A percentile compares a stretch with the other conserved stretches of the same genome.
These are phyloP conservation scores for Torulaspora pretoriensis DNA, from an alignment of 1,139 yeast species.

Conservation along the genomic window DNA sequence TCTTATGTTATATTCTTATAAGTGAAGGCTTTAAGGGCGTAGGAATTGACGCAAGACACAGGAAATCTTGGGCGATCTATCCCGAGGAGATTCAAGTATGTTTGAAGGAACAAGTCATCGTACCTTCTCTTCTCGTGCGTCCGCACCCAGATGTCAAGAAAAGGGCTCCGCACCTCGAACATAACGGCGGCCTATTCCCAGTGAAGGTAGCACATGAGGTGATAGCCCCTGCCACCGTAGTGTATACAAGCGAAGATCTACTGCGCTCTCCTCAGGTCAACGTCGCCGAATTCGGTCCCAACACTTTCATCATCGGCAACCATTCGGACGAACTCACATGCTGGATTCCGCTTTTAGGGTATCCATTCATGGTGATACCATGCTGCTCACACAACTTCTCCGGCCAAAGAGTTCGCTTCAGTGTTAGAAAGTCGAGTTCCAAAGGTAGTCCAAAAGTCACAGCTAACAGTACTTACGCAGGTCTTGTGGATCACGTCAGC, in stretches of 20 bases:
- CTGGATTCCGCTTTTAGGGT: conserved; percentile 87
- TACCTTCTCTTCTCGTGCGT: conserved; percentile 66
- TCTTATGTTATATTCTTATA: conserved; percentile 67
- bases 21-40: conserved; percentile 78
- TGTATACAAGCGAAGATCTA: conserved; percentile 39
- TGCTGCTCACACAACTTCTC: conserved; percentile 88
- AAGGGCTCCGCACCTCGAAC: conserved; percentile 50
- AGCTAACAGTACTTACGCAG: conserved; percentile 66
- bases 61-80: conserved; percentile 82
- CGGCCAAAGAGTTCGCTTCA: conserved; percentile 68
- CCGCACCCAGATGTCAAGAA: conserved; percentile 61
- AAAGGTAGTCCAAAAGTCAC: conserved; percentile 30
- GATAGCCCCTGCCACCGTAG: conserved; percentile 36
- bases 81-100: conserved; percentile 55
- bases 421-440: conserved; percentile 38
- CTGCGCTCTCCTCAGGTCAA: conserved; percentile 58
- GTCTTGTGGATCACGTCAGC: conserved; percentile 80
- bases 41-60: conserved; percentile 85
- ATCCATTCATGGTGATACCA: conserved; percentile 87
- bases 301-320: conserved; percentile 85
- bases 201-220: conserved; percentile 42
- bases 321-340: conserved; percentile 95
- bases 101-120: conserved; percentile 70
- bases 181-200: conserved; percentile 59
- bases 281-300: conserved; percentile 58